phyloP scores from a whole-genome alignment of 1,139 yeast species.

The Sugiyamaella novakii region DNA sequence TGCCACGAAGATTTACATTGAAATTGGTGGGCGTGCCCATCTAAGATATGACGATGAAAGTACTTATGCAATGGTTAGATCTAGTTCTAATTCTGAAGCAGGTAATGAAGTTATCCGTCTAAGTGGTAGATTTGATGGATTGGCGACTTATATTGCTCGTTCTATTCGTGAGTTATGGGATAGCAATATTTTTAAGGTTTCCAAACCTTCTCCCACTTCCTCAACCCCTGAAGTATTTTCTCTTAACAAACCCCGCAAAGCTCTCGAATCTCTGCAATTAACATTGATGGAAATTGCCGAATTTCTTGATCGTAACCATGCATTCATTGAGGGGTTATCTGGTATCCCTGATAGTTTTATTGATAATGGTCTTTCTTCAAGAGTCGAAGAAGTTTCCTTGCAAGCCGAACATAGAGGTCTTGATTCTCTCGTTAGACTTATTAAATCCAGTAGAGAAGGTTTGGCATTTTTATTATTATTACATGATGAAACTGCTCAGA shows the following conservation, averaged over 20 bases:
- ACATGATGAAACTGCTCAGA: conserved; percentile 64
- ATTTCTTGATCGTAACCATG: conserved; percentile 44
- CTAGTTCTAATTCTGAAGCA: conserved; percentile 3
- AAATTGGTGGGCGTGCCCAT: conserved; percentile 53
- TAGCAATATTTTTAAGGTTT: conserved; percentile 60
- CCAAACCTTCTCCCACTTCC: conserved; percentile 23
- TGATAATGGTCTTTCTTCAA: conserved; percentile 10
- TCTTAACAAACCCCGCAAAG: conserved; percentile 25
- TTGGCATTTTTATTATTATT: conserved; percentile 82
- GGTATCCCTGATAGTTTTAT: conserved; percentile 41
- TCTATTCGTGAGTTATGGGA: conserved; percentile 80
- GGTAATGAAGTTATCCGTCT: conserved; percentile 60
- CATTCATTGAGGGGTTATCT: conserved; percentile 47
- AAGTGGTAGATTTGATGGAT: conserved; percentile 90
- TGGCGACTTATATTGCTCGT: conserved; percentile 78
- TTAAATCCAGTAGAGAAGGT: conserved; percentile 84
- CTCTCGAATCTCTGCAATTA: conserved; percentile 38
- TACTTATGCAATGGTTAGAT: conserved; percentile 25
- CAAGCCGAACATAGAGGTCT: conserved; percentile 94
- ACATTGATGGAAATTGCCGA: conserved; percentile 41
- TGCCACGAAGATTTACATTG: conserved; percentile 55
- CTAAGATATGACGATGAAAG: conserved; percentile 40
- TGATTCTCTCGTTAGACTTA: conserved; percentile 71
- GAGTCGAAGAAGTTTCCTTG: conserved; percentile 60
- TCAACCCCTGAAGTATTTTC: conserved; percentile 18